These are phyloP conservation scores for Wickerhamomyces canadensis DNA, from an alignment of 805 yeast species.

Conservation along the genomic window DNA sequence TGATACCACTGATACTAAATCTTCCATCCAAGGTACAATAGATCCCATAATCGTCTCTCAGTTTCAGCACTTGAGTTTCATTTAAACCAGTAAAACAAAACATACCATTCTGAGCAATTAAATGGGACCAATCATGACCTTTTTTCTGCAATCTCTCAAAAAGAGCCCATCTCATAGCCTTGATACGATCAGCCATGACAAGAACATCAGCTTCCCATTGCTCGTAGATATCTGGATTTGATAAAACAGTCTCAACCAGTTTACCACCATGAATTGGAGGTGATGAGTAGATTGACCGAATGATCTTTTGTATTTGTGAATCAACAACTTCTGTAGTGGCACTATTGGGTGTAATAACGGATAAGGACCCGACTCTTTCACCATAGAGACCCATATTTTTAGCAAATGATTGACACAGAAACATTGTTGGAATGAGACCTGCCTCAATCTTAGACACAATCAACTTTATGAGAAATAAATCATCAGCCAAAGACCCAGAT, in stretches of 20 bases:
- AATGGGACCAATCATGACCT: conserved; percentile 76
- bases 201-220: conserved; percentile 83
- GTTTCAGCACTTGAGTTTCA: conserved; percentile 61
- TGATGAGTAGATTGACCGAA: conserved; percentile 84
- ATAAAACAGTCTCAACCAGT: conserved; percentile 73
- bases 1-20: conserved; percentile 85
- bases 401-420: conserved; percentile 87
- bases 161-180: conserved; percentile 61
- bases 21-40: conserved; percentile 91
- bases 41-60: conserved; percentile 68
- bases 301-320: conserved; percentile 77
- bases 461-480: conserved; percentile 50
- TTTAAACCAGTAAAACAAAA: conserved; percentile 85
- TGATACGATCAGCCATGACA: conserved; percentile 74
- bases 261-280: conserved; percentile 95
- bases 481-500: conserved; percentile 74
- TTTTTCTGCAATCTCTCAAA: conserved; percentile 51
- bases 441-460: conserved; percentile 33
- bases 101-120: conserved; percentile 92
- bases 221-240: conserved; percentile 47
- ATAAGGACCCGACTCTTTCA: conserved; percentile 85
- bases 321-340: conserved; percentile 47
- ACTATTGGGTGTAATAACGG: conserved; percentile 52
- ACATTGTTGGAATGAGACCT: conserved; percentile 44
- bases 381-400: conserved; percentile 95